phyloP scores from a whole-genome alignment of 345 rosid genomes.

The Schrenkiella parvula region DNA sequence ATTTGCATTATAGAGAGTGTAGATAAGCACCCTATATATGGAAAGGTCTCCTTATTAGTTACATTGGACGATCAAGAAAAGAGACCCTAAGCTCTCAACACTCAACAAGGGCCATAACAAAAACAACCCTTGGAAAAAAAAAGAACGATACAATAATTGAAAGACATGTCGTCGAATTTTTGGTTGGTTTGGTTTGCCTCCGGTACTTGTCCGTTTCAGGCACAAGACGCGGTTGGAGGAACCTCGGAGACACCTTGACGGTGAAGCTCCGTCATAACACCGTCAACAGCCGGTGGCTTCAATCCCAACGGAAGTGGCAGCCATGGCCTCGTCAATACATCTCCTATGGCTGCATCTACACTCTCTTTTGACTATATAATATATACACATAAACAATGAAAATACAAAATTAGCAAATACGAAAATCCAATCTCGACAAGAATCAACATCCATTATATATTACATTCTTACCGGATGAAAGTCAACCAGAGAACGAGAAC shows the following conservation, averaged over 20 bases:
- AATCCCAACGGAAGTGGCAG: slow-evolving; percentile 78
- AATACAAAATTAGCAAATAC: neutral
- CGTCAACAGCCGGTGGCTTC: slow-evolving; percentile 65
- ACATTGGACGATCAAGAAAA: slow-evolving; percentile 10
- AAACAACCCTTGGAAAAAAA: slow-evolving; percentile 29
- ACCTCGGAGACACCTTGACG: slow-evolving; percentile 60
- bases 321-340: slow-evolving; percentile 77
- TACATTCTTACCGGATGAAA: slow-evolving; percentile 57
- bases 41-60: slow-evolving; percentile 24
- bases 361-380: slow-evolving; percentile 60
- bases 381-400: neutral
- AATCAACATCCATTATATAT: neutral
- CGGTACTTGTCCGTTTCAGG: slow-evolving; percentile 14
- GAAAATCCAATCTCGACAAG: slow-evolving; percentile 8
- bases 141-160: neutral
- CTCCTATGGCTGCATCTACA: slow-evolving; percentile 68
- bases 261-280: slow-evolving; percentile 68
- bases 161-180: slow-evolving; percentile 38
- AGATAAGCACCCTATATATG: neutral
- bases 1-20: slow-evolving; percentile 18
- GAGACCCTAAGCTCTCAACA: slow-evolving; percentile 13
- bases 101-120: slow-evolving; percentile 31
- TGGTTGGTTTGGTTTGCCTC: slow-evolving; percentile 1
- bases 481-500: slow-evolving; percentile 47
- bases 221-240: slow-evolving; percentile 47